Base-by-base conservation (phyloP, 2,329 filamentous ascomycete species). In the Phialocephala sp. region DNA sequence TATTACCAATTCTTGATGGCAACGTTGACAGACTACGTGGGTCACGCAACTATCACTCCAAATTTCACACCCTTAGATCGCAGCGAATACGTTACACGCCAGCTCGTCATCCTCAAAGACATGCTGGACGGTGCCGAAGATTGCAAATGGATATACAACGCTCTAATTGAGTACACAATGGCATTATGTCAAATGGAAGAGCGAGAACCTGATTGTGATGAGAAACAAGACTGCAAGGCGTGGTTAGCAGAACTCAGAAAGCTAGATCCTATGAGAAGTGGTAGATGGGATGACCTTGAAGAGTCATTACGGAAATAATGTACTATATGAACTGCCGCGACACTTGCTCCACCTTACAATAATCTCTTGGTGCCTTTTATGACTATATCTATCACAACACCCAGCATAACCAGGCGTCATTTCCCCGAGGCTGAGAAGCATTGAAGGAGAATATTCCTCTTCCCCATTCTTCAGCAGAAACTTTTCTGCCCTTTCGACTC, bases 71-170 rank as follows among this genome's bases (percentile, higher is more conserved):
- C 81, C 6, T 79, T 84, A 9, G 87, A 94, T 63, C 87, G 91
- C 57, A 76, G 87, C 39, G 77, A 81, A 2, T 93, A 94, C 73
- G 80, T 97, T 9, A 81, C 81, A 35, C 80, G 84, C 36, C 93
- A 97, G 76, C 84, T 96, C 24, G 85, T 88, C n/a, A 88, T 88
- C 63, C 88, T 97, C 67, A 86, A 86, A 71, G 88, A 90, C 59
- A 78, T 90, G 15, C 74, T 89, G 3, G 81, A 86, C 64, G 87
- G 85, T 69, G 94, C 85, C 4, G 82, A 88, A 69, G 88, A 91
- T 72, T 90, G 87, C 77, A 96, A 97, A 79, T 95, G 93, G 87
- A 91, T 97, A 54, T 97, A 97, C 75, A 92, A 97, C 78, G 90
- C 90, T 5, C 81, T 98, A 59, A 83, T 98, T 27, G 87, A 92